A percentile compares a stretch with the other conserved stretches of the same genome.
Evolutionary conservation across 2,329 filamentous ascomycete genomes (phyloP).

Genomic region (Cytospora leucostoma): DNA sequence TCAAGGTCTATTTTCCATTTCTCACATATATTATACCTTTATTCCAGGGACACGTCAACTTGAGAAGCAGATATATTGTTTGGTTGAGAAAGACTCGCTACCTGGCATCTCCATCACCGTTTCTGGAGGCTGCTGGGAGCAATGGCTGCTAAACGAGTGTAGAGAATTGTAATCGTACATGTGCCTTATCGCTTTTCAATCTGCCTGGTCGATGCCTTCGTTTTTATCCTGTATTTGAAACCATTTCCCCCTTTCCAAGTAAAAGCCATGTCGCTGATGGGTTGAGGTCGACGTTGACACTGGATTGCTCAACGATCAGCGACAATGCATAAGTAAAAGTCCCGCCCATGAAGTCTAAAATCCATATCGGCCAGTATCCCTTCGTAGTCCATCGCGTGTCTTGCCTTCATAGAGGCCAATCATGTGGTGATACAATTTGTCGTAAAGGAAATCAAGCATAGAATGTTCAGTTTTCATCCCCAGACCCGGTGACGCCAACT

Average conservation of each 20-base stretch:
- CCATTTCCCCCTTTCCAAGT: background rate
- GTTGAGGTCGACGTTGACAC: background rate
- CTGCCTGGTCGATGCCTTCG: constrained; percentile 6
- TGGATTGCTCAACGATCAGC: constrained; percentile 15
- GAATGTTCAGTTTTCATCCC: background rate
- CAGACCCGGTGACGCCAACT: background rate
- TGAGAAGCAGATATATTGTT: constrained; percentile 20
- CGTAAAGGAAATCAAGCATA: constrained; percentile 1
- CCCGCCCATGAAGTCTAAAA: constrained; percentile 15
- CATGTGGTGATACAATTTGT: constrained; percentile 20
- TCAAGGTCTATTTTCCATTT: background rate
- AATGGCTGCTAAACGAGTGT: constrained; percentile 28
- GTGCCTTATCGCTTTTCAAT: constrained; percentile 10
- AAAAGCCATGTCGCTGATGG: constrained; percentile 15
- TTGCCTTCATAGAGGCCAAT: background rate
- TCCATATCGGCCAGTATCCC: constrained; percentile 3
- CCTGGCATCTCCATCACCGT: background rate
- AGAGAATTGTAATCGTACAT: constrained; percentile 31
- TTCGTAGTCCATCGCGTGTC: background rate
- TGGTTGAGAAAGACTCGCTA: constrained; percentile 4
- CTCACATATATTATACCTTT: background rate
- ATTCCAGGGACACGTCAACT: background rate
- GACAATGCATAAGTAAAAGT: constrained; percentile 10
- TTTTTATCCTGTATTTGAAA: constrained; percentile 4
- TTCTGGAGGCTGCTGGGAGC: constrained; percentile 3